A percentile compares a stretch with the other conserved stretches of the same genome.
Conservation (phyloP, 2,329 filamentous ascomycete species). For the Cladorrhinum sp. region DNA sequence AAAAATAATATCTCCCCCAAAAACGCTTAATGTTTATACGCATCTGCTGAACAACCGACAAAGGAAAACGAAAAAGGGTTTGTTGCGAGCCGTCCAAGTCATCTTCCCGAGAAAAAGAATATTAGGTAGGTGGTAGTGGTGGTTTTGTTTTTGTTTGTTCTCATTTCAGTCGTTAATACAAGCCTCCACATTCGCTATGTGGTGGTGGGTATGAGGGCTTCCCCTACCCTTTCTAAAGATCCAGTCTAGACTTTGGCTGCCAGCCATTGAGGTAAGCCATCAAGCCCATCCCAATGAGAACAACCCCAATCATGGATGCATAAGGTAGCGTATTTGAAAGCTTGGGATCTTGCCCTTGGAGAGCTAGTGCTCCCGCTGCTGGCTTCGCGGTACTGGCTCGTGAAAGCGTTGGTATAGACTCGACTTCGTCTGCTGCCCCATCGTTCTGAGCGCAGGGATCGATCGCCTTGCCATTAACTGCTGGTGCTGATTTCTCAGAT, state of each 20-base stretch:
- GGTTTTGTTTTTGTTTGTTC: background rate
- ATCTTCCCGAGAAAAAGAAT: background rate
- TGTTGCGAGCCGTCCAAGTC: background rate
- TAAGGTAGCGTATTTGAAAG: conserved; percentile 65
- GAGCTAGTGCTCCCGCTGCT: conserved; percentile 38
- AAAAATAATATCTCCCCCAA: background rate
- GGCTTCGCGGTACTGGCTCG: conserved; percentile 50
- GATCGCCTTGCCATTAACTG: conserved; percentile 28
- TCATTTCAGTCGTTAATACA: background rate
- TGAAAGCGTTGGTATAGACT: conserved; percentile 42
- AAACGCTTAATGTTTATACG: background rate
- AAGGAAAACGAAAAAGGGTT: background rate
- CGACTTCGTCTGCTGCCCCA: conserved; percentile 24
- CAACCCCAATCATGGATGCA: conserved; percentile 77
- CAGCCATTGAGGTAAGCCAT: conserved; percentile 87
- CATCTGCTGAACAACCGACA: background rate
- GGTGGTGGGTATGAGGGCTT: background rate
- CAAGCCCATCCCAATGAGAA: conserved; percentile 74
- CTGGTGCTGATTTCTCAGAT: conserved; percentile 21
- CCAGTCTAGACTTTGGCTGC: conserved; percentile 51
- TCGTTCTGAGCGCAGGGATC: conserved; percentile 19
- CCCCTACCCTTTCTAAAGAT: conserved; percentile 27
- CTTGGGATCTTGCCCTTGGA: conserved; percentile 43
- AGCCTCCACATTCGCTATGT: background rate
- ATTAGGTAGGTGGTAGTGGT: background rate